Evolutionary conservation across 2,329 filamentous ascomycete species (phyloP).

Genomic region (Hyphodiscus sp.): DNA sequence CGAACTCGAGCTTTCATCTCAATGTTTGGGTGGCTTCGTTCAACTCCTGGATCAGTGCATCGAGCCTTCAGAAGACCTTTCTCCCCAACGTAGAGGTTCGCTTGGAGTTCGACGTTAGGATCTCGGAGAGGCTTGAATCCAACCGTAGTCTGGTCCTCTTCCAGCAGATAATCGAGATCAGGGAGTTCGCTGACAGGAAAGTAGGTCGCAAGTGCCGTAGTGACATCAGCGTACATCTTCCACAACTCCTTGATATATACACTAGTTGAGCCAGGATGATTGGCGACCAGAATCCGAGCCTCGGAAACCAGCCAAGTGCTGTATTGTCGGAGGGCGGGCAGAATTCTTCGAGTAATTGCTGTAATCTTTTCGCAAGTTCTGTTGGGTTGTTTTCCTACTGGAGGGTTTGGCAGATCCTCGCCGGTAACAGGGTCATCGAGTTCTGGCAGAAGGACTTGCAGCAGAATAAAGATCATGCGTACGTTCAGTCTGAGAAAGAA

Average conservation of each 20-base stretch:
- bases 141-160: conserved; percentile 61
- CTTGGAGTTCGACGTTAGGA: conserved; percentile 40
- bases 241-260: conserved; percentile 56
- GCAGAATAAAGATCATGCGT: conserved; percentile 65
- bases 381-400: conserved; percentile 32
- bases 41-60: conserved; percentile 39
- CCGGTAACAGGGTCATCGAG: conserved; percentile 44
- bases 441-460: conserved; percentile 64
- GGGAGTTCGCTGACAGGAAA: conserved; percentile 53
- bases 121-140: conserved; percentile 55
- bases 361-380: conserved; percentile 44
- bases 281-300: conserved; percentile 45
- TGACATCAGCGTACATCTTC: conserved; percentile 56
- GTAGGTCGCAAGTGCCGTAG: conserved; percentile 51
- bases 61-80: conserved; percentile 38
- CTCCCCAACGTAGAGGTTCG: conserved; percentile 42
- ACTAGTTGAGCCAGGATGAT: conserved; percentile 44
- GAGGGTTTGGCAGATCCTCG: conserved; percentile 38
- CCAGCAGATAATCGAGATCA: conserved; percentile 54
- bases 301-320: conserved; percentile 60
- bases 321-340: conserved; percentile 60
- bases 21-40: conserved; percentile 49
- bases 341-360: conserved; percentile 50
- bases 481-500: conserved; percentile 74
- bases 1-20: conserved; percentile 63